Percentiles rank a stretch among this genome's conserved stretches.
Conservation (phyloP, 352 stramenopile species). For the Phytophthora hibernalis region DNA sequence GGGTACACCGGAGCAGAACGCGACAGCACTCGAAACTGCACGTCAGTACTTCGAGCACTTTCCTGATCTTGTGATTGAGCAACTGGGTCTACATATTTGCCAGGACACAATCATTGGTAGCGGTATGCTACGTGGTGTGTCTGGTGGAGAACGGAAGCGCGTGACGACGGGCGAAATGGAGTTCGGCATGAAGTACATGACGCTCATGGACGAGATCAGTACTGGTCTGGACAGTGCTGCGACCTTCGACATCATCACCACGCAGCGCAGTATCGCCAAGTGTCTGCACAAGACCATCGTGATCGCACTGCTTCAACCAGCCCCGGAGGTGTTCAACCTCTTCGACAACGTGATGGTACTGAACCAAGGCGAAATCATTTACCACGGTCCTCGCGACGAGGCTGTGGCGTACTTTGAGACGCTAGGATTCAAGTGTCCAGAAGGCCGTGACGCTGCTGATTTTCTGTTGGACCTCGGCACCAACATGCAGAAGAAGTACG, state of each 20-base stretch:
- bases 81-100: slow-evolving; percentile 50
- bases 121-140: slow-evolving; percentile 57
- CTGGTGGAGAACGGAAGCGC: slow-evolving; percentile 67
- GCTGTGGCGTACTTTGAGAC: slow-evolving; percentile 47
- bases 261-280: slow-evolving; percentile 58
- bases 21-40: slow-evolving; percentile 23
- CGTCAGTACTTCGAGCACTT: slow-evolving; percentile 38
- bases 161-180: slow-evolving; percentile 85
- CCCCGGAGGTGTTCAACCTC: slow-evolving; percentile 59
- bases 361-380: slow-evolving; percentile 71
- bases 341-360: slow-evolving; percentile 69
- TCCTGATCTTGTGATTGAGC: slow-evolving; percentile 54
- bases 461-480: slow-evolving; percentile 63
- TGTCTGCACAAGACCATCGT: slow-evolving; percentile 55
- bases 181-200: slow-evolving; percentile 68
- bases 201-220: slow-evolving; percentile 92
- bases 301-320: slow-evolving; percentile 63
- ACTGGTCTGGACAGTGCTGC: slow-evolving; percentile 92
- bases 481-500: slow-evolving; percentile 46
- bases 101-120: slow-evolving; percentile 62
- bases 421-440: slow-evolving; percentile 52
- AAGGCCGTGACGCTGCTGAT: slow-evolving; percentile 54
- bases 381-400: slow-evolving; percentile 52
- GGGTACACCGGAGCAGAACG: slow-evolving; percentile 44
- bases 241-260: slow-evolving; percentile 91